Base-by-base conservation (phyloP, 371 early-diverging fungal species). In the Mortierella sp. region DNA sequence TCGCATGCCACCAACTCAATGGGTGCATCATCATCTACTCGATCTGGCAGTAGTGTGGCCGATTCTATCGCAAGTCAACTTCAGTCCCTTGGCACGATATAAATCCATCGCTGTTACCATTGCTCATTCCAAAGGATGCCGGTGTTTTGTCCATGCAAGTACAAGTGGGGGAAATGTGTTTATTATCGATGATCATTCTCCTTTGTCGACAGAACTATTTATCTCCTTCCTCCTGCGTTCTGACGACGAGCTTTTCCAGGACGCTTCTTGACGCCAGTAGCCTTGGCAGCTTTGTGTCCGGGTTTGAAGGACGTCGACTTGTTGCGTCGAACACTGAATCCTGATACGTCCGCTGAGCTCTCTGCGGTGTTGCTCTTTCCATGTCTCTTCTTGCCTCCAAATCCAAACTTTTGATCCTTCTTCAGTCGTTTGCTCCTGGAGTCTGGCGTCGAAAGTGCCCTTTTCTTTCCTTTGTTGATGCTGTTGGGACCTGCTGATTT, bases 321-420 rank as follows among this genome's bases (percentile, higher is more conserved):
- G 84, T 90, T 91, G 72, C 85, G 86, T 71, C 85, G 87, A 31
- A 78, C 76, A 52, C 79, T 87, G 70, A 91, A 93, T n/a, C 83
- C 86, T 34, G 86, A 83, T 58, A 93, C 71, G 67, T 91, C 95
- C 26, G 86, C 88, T 52, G 90, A 84, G 38, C 90, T 89, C 43
- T 92, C 93, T 12, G 90, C 84, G 18, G 92, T 92, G 79, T 97
- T 97, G 58, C 86, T 81, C 84, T 95, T 97, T 39, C 82, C 67
- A 57, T 84, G 67, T 27, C 93, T 80, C 82, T 93, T 94, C 80
- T 87, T 88, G 51, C 97, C 97, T 46, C 97, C 97, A 83, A 89
- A 93, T 12, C 97, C 96, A 71, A 89, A 97, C 83, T 92, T 94
- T 42, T 76, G 78, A 55, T 76, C 67, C 57, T 76, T 80, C 76